Evolutionary conservation across 208 protist species (phyloP).

Genomic region (Porcisia hertigi): DNA sequence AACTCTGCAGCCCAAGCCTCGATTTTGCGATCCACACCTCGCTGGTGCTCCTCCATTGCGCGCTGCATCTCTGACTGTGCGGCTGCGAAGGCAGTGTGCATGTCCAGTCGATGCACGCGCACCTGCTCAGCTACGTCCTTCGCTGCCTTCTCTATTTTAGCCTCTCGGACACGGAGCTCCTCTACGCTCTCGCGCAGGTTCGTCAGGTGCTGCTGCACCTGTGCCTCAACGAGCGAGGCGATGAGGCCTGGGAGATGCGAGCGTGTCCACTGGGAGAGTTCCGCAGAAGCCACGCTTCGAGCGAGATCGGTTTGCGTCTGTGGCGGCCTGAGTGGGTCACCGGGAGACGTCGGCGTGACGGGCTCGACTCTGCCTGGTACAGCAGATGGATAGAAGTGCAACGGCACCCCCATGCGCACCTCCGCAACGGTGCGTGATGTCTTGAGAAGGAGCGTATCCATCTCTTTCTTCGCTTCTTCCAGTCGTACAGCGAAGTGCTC

Average conservation of each 20-base stretch:
- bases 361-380: not conserved
- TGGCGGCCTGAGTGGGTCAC: not conserved
- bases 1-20: conserved; percentile 36
- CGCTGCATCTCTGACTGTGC: conserved; percentile 16
- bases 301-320: conserved; percentile 17
- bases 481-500: conserved; percentile 56
- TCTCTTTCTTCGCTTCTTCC: conserved; percentile 73
- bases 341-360: not conserved
- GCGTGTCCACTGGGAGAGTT: conserved; percentile 33
- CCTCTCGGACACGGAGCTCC: conserved; percentile 18
- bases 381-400: conserved; percentile 7
- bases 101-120: conserved; percentile 16
- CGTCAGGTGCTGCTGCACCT: conserved; percentile 35
- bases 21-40: conserved; percentile 16
- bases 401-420: conserved; percentile 20
- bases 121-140: conserved; percentile 32
- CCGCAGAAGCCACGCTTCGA: conserved; percentile 17
- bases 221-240: conserved; percentile 32
- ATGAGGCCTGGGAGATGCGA: conserved; percentile 30
- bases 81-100: conserved; percentile 30
- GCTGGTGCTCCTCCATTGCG: conserved; percentile 25
- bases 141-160: conserved; percentile 11
- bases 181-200: conserved; percentile 25
- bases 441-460: conserved; percentile 64
- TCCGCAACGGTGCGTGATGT: conserved; percentile 31